A percentile compares a stretch with the other conserved stretches of the same genome.
Evolutionary conservation across 441 rosid genomes (phyloP).

Genomic region (Geranium incanum): DNA sequence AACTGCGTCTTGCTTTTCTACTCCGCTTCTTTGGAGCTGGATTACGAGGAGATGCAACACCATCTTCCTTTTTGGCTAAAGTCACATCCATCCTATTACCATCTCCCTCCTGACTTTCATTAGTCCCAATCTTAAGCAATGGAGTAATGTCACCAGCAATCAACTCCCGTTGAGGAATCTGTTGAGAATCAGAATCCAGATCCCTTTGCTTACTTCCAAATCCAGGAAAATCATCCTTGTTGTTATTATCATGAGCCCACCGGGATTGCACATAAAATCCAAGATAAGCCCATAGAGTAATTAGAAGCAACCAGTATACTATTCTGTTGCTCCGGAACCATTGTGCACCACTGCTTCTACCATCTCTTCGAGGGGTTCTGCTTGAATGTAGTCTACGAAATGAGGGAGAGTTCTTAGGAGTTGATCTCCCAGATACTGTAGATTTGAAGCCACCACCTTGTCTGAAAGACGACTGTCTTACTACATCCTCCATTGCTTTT

Average conservation of each 20-base stretch:
- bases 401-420: slow-evolving; percentile 67
- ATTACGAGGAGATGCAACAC: slow-evolving; percentile 30
- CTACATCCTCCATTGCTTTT: slow-evolving; percentile 46
- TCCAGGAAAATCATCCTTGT: slow-evolving; percentile 56
- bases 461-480: slow-evolving; percentile 46
- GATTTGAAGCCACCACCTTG: slow-evolving; percentile 53
- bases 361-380: slow-evolving; percentile 77
- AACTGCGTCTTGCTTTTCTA: slow-evolving; percentile 40
- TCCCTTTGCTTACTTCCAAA: slow-evolving; percentile 47
- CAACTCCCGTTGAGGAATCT: slow-evolving; percentile 38
- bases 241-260: slow-evolving; percentile 83
- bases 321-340: slow-evolving; percentile 73
- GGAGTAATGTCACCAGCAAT: slow-evolving; percentile 42
- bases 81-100: slow-evolving; percentile 38
- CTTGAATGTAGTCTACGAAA: slow-evolving; percentile 51
- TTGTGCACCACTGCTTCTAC: slow-evolving; percentile 41
- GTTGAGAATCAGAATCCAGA: slow-evolving; percentile 28
- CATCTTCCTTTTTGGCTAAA: slow-evolving; percentile 45
- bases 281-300: slow-evolving; percentile 85
- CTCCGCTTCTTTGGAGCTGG: slow-evolving; percentile 41
- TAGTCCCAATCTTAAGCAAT: slow-evolving; percentile 34
- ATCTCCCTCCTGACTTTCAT: slow-evolving; percentile 27
- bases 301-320: slow-evolving; percentile 78
- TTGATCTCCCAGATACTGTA: slow-evolving; percentile 59
- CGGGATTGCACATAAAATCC: slow-evolving; percentile 90